A percentile compares a stretch with the other conserved stretches of the same genome.
Conservation (phyloP, 1,139 yeast species). For the Zygoascus sp. region DNA sequence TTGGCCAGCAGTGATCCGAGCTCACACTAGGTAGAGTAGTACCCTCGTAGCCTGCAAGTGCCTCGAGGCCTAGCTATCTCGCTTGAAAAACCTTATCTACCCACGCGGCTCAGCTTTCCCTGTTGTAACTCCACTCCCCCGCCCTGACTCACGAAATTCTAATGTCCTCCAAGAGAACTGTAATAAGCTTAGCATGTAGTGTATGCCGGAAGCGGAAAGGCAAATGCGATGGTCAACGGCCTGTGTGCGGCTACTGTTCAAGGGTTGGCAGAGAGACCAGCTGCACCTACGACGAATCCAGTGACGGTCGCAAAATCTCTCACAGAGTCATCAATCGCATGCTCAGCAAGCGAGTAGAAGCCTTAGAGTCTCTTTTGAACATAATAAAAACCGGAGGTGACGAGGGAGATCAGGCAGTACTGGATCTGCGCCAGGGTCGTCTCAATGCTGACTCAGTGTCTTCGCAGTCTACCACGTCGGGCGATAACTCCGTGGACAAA, state of each 20-base stretch:
- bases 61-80: too few species aligned
- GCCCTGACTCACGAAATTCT: neutral
- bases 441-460: too few species aligned
- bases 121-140: neutral
- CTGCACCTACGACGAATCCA: conserved; percentile 15
- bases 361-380: conserved; percentile 15
- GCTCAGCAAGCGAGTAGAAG: conserved; percentile 15
- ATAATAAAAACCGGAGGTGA: conserved; percentile 18
- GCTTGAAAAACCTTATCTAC: neutral
- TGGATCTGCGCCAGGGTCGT: too few species aligned
- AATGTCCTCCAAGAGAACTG: neutral
- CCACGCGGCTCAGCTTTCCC: neutral
- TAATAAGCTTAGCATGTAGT: conserved; percentile 14
- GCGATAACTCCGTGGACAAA: conserved; percentile 2
- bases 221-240: conserved; percentile 16
- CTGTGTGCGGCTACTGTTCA: neutral
- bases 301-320: conserved; percentile 19
- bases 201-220: conserved; percentile 18
- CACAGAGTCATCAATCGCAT: conserved; percentile 18
- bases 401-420: conserved; percentile 17
- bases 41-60: too few species aligned
- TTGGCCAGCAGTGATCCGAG: too few species aligned
- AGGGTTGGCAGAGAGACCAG: neutral
- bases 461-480: too few species aligned
- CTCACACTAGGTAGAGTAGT: too few species aligned